These are phyloP conservation scores for Neoboletus subvelutipes DNA, from an alignment of 768 basidiomycete genomes.

Conservation along the genomic window DNA sequence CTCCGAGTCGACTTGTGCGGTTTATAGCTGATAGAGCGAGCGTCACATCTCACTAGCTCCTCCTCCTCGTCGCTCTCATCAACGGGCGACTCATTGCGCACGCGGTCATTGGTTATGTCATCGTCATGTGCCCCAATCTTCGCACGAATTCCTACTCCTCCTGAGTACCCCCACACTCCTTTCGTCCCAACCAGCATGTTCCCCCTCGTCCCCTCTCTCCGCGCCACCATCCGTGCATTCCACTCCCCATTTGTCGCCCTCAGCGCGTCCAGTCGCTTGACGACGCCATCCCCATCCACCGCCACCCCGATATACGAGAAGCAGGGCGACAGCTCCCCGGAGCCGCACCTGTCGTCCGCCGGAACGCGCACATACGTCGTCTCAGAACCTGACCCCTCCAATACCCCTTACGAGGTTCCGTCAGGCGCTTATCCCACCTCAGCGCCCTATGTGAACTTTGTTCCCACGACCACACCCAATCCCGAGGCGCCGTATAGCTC, in stretches of 20 bases:
- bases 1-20: not conserved
- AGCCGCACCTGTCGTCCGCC: slow-evolving; percentile 43
- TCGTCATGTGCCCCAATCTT: slow-evolving; percentile 21
- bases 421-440: slow-evolving; percentile 64
- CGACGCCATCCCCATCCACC: slow-evolving; percentile 33
- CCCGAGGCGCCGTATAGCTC: slow-evolving; percentile 41
- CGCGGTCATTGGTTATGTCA: slow-evolving; percentile 27
- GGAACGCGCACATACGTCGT: slow-evolving; percentile 70
- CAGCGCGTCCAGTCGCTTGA: slow-evolving; percentile 37
- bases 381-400: slow-evolving; percentile 64
- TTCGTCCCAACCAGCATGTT: slow-evolving; percentile 26
- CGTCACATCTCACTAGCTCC: not conserved
- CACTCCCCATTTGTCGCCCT: slow-evolving; percentile 65
- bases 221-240: slow-evolving; percentile 45
- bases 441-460: slow-evolving; percentile 44
- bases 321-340: slow-evolving; percentile 50
- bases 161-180: slow-evolving; percentile 3
- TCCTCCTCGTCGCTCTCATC: not conserved
- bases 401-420: slow-evolving; percentile 66
- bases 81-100: not conserved
- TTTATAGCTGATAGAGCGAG: not conserved
- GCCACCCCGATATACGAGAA: slow-evolving; percentile 55
- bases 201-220: not conserved
- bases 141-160: slow-evolving; percentile 15
- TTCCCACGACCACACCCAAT: slow-evolving; percentile 41